These are phyloP conservation scores for Bretschneidera sinensis DNA, from an alignment of 345 rosid species.

Conservation along the genomic window DNA sequence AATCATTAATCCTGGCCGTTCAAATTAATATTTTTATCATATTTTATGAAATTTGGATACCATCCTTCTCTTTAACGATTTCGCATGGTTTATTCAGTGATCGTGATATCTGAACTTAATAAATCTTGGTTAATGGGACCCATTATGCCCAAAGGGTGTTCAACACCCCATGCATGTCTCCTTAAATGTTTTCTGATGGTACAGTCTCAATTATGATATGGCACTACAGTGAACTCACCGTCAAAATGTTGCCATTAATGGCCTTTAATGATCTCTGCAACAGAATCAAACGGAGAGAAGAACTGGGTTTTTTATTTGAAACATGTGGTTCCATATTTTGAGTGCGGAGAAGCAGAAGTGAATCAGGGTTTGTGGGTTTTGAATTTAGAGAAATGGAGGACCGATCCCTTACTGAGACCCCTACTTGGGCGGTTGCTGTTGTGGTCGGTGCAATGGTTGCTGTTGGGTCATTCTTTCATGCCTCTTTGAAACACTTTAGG, in stretches of 20 bases:
- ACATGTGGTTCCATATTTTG: not conserved
- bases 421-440: slow-evolving; percentile 56
- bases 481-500: slow-evolving; percentile 31
- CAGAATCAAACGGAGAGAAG: not conserved
- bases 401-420: slow-evolving; percentile 43
- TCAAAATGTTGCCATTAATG: slow-evolving; percentile 7
- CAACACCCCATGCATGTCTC: slow-evolving; percentile 18
- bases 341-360: slow-evolving; percentile 9
- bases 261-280: not conserved
- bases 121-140: slow-evolving; percentile 16
- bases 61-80: too few species aligned
- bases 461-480: slow-evolving; percentile 48
- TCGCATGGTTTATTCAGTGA: too few species aligned
- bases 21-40: too few species aligned
- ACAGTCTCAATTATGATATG: slow-evolving; percentile 13
- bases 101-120: too few species aligned
- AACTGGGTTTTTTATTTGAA: not conserved
- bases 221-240: slow-evolving; percentile 10
- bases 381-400: slow-evolving; percentile 22
- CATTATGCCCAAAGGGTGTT: slow-evolving; percentile 6
- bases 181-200: slow-evolving; percentile 18
- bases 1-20: too few species aligned
- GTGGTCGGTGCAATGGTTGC: too few species aligned
- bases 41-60: too few species aligned
- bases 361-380: not conserved